Conservation (phyloP, 2,329 filamentous ascomycete species). For the Fusarium neocosmosporiellum region DNA sequence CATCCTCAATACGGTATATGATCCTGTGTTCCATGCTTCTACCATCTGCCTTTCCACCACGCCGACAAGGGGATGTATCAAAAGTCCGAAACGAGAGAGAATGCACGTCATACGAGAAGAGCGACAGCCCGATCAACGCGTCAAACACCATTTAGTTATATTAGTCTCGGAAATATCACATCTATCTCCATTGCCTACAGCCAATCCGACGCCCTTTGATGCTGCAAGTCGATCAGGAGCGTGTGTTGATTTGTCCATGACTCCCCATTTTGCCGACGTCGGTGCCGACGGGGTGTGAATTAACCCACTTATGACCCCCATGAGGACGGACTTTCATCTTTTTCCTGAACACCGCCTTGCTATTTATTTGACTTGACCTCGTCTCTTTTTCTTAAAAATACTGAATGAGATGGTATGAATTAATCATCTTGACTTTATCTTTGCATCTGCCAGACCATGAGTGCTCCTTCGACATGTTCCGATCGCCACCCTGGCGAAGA, state of each 20-base stretch:
- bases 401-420: background rate
- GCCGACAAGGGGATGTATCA: background rate
- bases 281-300: slow-evolving; percentile 24
- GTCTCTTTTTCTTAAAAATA: background rate
- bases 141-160: background rate
- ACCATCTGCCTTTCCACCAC: background rate
- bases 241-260: background rate
- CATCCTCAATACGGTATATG: background rate
- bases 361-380: slow-evolving; percentile 12
- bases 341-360: background rate
- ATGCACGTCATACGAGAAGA: background rate
- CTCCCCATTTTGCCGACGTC: slow-evolving; percentile 24
- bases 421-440: background rate
- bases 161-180: background rate
- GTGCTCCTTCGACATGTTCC: background rate
- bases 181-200: background rate
- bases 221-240: background rate
- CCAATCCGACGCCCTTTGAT: background rate
- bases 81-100: background rate
- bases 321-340: slow-evolving; percentile 9
- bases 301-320: slow-evolving; percentile 13
- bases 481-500: slow-evolving; percentile 6
- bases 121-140: background rate
- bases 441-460: slow-evolving; percentile 8
- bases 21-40: background rate